These are phyloP conservation scores for Rhododendron mucronatum DNA, from an alignment of 148 eudicot species.

Conservation along the genomic window DNA sequence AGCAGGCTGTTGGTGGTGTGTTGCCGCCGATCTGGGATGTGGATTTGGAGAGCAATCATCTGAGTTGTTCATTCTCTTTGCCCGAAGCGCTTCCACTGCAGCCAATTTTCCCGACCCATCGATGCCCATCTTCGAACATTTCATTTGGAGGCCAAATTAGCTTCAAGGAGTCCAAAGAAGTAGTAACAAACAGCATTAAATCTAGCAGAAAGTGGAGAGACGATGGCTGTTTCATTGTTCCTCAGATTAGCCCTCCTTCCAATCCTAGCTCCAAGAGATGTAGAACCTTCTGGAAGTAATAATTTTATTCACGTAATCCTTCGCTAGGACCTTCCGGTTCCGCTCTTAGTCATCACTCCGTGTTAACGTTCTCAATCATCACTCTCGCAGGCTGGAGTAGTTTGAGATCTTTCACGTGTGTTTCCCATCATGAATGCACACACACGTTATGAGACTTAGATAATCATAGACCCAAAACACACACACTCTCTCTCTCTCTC, in stretches of 20 bases:
- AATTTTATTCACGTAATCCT: background rate
- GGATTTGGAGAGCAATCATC: slow-evolving; percentile 26
- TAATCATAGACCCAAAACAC: too few relatives aligned
- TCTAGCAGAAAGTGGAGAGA: slow-evolving; percentile 31
- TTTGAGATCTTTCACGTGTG: background rate
- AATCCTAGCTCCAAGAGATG: slow-evolving; percentile 37
- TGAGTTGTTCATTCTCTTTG: slow-evolving; percentile 13
- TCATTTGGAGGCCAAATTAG: slow-evolving; percentile 23
- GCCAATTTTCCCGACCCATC: background rate
- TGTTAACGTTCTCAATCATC: background rate
- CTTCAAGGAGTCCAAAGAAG: slow-evolving; percentile 20
- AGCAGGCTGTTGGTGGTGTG: slow-evolving; percentile 23
- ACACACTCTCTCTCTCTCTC: background rate
- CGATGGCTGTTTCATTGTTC: slow-evolving; percentile 53
- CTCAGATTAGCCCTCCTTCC: slow-evolving; percentile 44
- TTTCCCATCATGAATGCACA: too few relatives aligned
- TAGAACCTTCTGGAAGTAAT: slow-evolving; percentile 31
- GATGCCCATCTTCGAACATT: slow-evolving; percentile 15
- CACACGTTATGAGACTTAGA: too few relatives aligned
- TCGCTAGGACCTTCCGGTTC: background rate
- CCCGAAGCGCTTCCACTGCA: slow-evolving; percentile 10
- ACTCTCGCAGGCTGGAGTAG: background rate
- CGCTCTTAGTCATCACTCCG: background rate
- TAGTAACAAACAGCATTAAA: slow-evolving; percentile 13
- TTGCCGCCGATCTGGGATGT: slow-evolving; percentile 38